Percentiles rank a stretch among this genome's conserved stretches.
Conservation (phyloP, 2,329 filamentous ascomycete species). For the Nemania sp. region DNA sequence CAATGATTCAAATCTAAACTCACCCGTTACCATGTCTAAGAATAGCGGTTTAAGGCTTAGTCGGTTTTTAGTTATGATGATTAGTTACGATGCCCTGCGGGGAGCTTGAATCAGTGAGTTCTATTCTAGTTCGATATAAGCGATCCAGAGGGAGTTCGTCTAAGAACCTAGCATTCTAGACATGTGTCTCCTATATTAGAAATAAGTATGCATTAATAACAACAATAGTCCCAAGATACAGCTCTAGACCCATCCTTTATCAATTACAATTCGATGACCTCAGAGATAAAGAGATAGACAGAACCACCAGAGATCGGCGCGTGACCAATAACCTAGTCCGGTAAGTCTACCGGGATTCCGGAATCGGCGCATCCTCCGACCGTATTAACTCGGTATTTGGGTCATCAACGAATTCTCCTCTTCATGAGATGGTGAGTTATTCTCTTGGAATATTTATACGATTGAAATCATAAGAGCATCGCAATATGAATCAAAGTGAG, state of each 20-base stretch:
- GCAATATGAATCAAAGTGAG: slow-evolving; percentile 34
- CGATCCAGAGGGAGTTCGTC: neutral
- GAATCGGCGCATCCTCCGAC: slow-evolving; percentile 30
- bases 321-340: neutral
- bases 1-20: neutral
- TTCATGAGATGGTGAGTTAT: neutral
- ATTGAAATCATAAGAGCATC: neutral
- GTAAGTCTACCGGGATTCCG: slow-evolving; percentile 22
- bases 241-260: too few species aligned
- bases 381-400: slow-evolving; percentile 1
- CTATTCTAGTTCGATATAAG: neutral
- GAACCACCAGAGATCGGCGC: slow-evolving; percentile 7
- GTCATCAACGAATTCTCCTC: slow-evolving; percentile 2
- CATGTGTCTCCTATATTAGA: neutral
- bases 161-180: neutral
- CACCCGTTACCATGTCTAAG: neutral
- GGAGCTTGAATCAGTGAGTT: neutral
- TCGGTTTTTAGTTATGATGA: too few species aligned
- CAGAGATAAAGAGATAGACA: neutral
- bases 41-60: neutral
- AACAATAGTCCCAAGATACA: neutral
- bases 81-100: neutral
- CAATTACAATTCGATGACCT: neutral
- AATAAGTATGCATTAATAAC: neutral
- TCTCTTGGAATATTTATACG: neutral